These are phyloP conservation scores for Penicillium brasilianum DNA, from an alignment of 2,329 filamentous ascomycete genomes.

Conservation along the genomic window DNA sequence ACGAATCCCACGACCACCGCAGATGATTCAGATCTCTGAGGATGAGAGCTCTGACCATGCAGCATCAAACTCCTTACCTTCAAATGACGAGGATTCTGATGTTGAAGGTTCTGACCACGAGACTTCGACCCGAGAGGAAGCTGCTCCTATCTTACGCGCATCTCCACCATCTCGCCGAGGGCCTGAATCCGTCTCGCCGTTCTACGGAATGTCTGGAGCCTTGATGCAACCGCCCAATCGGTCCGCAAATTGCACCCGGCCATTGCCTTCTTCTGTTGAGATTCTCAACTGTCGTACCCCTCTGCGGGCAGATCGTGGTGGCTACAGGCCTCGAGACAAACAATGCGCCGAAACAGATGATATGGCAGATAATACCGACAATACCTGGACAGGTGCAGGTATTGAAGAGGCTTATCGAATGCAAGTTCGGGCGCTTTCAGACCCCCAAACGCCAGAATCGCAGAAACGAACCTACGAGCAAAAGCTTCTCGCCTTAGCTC, in stretches of 20 bases:
- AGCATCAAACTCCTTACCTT: neutral
- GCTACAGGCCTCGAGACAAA: neutral
- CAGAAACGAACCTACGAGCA: neutral
- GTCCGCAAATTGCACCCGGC: neutral
- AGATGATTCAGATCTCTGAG: neutral
- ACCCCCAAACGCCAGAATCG: neutral
- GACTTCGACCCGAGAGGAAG: neutral
- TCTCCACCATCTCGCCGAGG: neutral
- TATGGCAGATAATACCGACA: neutral
- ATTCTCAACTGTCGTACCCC: neutral
- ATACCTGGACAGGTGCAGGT: neutral
- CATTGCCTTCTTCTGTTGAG: neutral
- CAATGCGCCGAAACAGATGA: neutral
- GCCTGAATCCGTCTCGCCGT: neutral
- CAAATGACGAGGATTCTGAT: neutral
- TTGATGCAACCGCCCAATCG: neutral
- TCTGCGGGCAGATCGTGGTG: neutral
- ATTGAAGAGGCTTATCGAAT: neutral
- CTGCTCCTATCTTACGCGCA: neutral
- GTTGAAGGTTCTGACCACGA: neutral
- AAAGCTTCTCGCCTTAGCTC: neutral
- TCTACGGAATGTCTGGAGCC: neutral
- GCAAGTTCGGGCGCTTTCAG: conserved; percentile 1
- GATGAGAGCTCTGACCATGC: neutral
- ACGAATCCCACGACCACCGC: neutral